Evolutionary conservation across 164 flowering plant species (phyloP), one percentile per base, ranked within the genome.

Genomic region (Tetracentron sinense): DNA sequence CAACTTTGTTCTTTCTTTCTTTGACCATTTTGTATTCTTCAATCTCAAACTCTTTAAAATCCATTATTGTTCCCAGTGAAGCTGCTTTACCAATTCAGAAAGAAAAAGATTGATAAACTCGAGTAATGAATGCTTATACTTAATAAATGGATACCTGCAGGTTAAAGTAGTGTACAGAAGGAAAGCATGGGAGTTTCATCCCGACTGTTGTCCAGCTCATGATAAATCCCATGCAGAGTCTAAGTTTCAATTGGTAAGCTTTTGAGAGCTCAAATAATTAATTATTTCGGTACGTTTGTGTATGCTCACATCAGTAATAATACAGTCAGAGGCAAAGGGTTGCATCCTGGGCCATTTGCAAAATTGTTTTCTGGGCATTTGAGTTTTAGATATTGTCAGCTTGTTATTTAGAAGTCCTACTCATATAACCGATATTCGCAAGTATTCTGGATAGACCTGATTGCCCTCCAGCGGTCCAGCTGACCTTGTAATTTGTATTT

Each of bases 121-220:
- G 27, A 54, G 27, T 63, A 12, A 56, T 14, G 2, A 42, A 17
- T 23, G 21, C 35, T 57, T 50, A 30, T 42, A 30, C 20, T 55
- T n/a, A 42, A 55, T 33, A 20, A 8, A 28, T 55, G 30, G 11
- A 42, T 30, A 35, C 49, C 55, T 74, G 73, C 68, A 86, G 91
- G 76, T 86, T 61, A 89, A 89, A 74, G 85, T 72, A 53, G 90
- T 90, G 33, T 89, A 84, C 68, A 82, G 58, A 66, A 83, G 54
- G 77, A 84, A 79, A 78, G 92, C 83, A 58, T 86, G 85, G 96
- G 92, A 89, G 47, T 76, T 75, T 60, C 92, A 86, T 70, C 92
- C 96, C 56, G 90, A 85, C 69, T 83, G 80, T 21, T 81, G 81
- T 63, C 87, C 96, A 10, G 62, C 51, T 48, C 75, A 77, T 26